Conservation (phyloP, 2,329 filamentous ascomycete genomes). For the Tolypocladium tropicale region DNA sequence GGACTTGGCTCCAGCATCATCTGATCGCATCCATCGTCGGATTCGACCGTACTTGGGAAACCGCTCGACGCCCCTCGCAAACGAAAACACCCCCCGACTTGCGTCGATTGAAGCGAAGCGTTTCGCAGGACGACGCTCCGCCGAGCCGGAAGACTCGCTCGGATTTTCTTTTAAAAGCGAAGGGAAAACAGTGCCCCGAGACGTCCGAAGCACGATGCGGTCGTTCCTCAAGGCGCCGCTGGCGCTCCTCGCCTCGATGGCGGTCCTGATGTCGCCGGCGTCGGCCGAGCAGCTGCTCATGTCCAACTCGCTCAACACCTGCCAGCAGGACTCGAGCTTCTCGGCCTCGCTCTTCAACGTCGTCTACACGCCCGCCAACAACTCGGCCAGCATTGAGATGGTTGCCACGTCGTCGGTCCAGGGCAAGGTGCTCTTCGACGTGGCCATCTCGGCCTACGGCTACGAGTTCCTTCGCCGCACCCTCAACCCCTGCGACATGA, state of each 20-base stretch:
- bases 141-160: constrained; percentile 2
- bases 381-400: constrained; percentile 62
- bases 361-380: constrained; percentile 65
- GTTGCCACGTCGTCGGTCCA: constrained; percentile 73
- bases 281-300: constrained; percentile 58
- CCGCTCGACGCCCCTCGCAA: neutral
- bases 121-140: constrained; percentile 2
- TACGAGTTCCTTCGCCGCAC: constrained; percentile 57
- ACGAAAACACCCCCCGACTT: neutral
- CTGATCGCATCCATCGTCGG: neutral
- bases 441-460: constrained; percentile 74
- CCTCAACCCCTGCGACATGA: constrained; percentile 65
- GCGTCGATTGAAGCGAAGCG: neutral
- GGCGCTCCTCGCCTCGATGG: constrained; percentile 33
- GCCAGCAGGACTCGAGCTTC: constrained; percentile 76
- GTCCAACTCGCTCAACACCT: constrained; percentile 76
- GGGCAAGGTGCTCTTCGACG: constrained; percentile 69
- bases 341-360: constrained; percentile 85
- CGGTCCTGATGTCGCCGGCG: constrained; percentile 33
- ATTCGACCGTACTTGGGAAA: neutral
- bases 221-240: constrained; percentile 34
- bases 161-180: neutral
- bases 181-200: neutral
- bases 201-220: constrained; percentile 30
- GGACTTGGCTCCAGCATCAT: neutral